Conservation (phyloP, 139 green algal genomes). For the Deuterostichococcus epilithicus region DNA sequence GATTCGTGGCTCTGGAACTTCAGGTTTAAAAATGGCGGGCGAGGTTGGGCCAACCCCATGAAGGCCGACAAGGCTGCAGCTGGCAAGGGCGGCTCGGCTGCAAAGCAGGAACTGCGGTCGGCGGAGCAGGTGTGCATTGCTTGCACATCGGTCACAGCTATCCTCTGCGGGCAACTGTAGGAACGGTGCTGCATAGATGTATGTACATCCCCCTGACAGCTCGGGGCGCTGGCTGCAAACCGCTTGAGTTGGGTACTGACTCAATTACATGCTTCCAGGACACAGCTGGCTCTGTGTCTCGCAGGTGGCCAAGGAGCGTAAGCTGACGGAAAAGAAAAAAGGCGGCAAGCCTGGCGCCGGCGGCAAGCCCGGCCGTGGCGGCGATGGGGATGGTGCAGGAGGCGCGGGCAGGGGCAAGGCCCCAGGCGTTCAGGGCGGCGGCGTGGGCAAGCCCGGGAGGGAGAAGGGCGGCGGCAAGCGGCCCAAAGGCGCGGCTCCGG, state of each 20-base stretch:
- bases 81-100: not conserved
- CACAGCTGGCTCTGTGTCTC: not conserved
- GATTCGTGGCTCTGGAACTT: too few species aligned
- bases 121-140: slow-evolving; percentile 6
- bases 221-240: not conserved
- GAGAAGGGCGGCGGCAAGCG: not conserved
- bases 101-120: slow-evolving; percentile 1
- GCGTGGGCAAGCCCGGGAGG: not conserved
- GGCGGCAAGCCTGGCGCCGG: not conserved
- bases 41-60: slow-evolving; percentile 48
- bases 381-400: not conserved
- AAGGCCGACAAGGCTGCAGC: slow-evolving; percentile 12
- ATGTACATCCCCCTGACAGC: not conserved
- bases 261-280: not conserved
- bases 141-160: not conserved
- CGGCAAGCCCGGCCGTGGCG: not conserved
- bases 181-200: not conserved
- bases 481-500: not conserved
- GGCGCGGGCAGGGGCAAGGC: too few species aligned
- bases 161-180: not conserved
- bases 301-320: slow-evolving; percentile 31
- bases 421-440: not conserved
- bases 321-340: slow-evolving; percentile 13
- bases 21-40: slow-evolving; percentile 48
- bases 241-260: slow-evolving; percentile 4